A percentile compares a stretch with the other conserved stretches of the same genome.
phyloP scores from a whole-genome alignment of 1,284 basidiomycete genomes.

The Apiotrichum montevideense region DNA sequence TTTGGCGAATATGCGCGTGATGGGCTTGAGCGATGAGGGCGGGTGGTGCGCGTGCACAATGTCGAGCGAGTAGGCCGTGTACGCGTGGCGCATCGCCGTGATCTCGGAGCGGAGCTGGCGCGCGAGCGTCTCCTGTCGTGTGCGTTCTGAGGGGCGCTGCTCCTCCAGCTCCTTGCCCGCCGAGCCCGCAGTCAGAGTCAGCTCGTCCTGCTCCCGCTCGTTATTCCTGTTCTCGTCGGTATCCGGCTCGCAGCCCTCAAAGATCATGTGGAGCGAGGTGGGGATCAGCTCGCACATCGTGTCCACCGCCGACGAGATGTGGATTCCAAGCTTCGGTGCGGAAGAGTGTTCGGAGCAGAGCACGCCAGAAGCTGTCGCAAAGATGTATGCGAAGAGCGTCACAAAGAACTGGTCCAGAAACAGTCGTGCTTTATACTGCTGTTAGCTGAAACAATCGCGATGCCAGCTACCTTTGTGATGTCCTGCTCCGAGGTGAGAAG shows the following conservation, averaged over 20 bases:
- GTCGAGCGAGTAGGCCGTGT: constrained; percentile 23
- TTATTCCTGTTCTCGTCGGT: no score
- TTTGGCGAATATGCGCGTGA: constrained; percentile 24
- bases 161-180: background rate
- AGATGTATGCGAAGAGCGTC: constrained; percentile 34
- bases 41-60: constrained; percentile 16
- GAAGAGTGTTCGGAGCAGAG: constrained; percentile 27
- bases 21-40: constrained; percentile 15
- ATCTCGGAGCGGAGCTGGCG: constrained; percentile 22
- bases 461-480: constrained; percentile 23
- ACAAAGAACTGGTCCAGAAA: constrained; percentile 42
- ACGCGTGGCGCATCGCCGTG: constrained; percentile 12
- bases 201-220: no score
- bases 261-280: constrained; percentile 23
- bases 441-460: background rate
- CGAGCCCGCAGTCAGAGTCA: no score
- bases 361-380: constrained; percentile 31
- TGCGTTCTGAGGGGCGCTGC: background rate
- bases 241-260: no score
- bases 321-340: constrained; percentile 20
- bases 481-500: constrained; percentile 31
- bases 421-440: constrained; percentile 5
- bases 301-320: constrained; percentile 20
- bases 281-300: constrained; percentile 30
- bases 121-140: constrained; percentile 20